Conservation (phyloP, 352 stramenopile species). For the Pythium aristosporum region DNA sequence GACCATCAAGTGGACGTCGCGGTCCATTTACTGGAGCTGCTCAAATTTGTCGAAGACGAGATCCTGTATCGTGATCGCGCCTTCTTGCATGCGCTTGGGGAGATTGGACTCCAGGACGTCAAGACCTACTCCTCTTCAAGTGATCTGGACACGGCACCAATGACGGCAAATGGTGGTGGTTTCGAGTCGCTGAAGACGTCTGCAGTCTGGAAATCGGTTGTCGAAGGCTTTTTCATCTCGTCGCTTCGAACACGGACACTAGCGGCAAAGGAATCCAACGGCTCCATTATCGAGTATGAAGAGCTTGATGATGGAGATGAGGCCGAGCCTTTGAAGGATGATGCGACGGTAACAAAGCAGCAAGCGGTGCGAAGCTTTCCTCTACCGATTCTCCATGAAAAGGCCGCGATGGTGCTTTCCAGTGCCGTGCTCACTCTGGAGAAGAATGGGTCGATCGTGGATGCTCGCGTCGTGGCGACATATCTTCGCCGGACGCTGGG, state of each 20-base stretch:
- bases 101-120: conserved; percentile 50
- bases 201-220: conserved; percentile 56
- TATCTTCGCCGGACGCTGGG: conserved; percentile 54
- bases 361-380: conserved; percentile 48
- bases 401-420: conserved; percentile 52
- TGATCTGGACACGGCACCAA: conserved; percentile 35
- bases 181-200: conserved; percentile 44
- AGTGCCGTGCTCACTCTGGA: conserved; percentile 45
- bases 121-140: conserved; percentile 22
- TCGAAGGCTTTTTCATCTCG: conserved; percentile 64
- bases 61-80: conserved; percentile 67
- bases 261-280: conserved; percentile 25
- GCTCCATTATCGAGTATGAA: conserved; percentile 39
- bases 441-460: conserved; percentile 32
- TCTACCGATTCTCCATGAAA: conserved; percentile 61
- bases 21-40: conserved; percentile 50
- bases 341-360: conserved; percentile 20
- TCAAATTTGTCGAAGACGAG: conserved; percentile 62
- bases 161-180: not conserved
- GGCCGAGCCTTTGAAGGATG: conserved; percentile 16
- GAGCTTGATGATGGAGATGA: conserved; percentile 29
- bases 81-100: conserved; percentile 68
- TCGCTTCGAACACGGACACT: conserved; percentile 37
- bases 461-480: conserved; percentile 31
- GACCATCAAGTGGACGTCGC: conserved; percentile 59